Conservation (phyloP, 2,329 filamentous ascomycete species). For the Grosmannia clavigera region DNA sequence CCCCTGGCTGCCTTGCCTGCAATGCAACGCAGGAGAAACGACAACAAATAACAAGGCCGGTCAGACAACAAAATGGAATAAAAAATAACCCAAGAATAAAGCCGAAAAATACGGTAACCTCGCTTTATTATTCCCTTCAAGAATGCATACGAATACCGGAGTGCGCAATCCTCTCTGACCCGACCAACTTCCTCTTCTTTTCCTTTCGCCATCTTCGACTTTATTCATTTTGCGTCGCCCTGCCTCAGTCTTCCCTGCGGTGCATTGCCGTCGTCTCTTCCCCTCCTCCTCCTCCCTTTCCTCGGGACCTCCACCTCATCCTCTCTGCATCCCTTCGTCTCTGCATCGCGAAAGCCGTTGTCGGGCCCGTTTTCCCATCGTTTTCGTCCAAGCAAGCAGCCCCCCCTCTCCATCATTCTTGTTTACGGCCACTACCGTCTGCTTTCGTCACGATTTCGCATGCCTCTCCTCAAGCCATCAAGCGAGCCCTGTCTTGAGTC, state of each 20-base stretch:
- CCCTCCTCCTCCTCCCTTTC: constrained; percentile 1
- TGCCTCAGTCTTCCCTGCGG: neutral
- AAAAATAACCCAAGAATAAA: neutral
- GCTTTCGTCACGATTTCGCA: neutral
- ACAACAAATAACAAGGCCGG: constrained; percentile 1
- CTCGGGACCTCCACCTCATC: neutral
- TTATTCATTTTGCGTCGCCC: neutral
- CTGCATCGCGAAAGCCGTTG: neutral
- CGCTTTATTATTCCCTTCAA: neutral
- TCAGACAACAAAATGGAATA: neutral
- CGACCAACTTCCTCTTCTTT: neutral
- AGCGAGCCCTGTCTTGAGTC: neutral
- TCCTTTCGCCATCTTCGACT: neutral
- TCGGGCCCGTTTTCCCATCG: too few relatives aligned
- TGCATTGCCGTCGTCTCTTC: neutral
- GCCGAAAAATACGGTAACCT: neutral
- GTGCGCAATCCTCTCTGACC: neutral
- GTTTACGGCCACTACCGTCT: neutral
- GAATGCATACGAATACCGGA: neutral
- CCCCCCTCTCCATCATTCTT: too few relatives aligned
- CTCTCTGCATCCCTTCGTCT: neutral
- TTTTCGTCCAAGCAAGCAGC: too few relatives aligned
- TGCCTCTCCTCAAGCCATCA: neutral
- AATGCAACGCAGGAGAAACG: neutral
- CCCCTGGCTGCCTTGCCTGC: neutral